Evolutionary conservation across 164 flowering plant genomes (phyloP), one percentile per base, ranked within the genome.

Genomic region (Sedum album): DNA sequence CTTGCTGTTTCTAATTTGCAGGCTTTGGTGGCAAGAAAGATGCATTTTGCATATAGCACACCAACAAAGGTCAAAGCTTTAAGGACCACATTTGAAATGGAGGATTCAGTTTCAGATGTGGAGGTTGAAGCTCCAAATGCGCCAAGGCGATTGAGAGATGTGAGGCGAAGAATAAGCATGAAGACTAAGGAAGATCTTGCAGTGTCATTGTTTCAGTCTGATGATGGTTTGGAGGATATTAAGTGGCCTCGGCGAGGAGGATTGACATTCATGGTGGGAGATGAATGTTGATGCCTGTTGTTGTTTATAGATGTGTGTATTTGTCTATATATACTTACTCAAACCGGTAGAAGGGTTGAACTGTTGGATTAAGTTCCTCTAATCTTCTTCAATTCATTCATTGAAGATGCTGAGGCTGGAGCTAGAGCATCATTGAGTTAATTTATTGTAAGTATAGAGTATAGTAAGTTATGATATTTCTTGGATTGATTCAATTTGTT

Each of bases 111-210:
- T 0, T 26, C 35, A 30, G 65, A 1, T 31, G 65, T 2, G 35
- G 84, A 83, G 20, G 33, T 68, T 31, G 84, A 87, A 70, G 76
- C 85, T 33, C 91, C 91, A 1, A 73, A 79, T 73, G 92, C 90
- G 35, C 92, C 92, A 2, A 82, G 39, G 60, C 83, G 76, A 23
- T 14, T 9, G 10, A 74, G 80, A 70, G 9, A 10, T 35, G 21
- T 2, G 21, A 68, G 73, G 72, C 55, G 78, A 0, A 68, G 80
- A 17, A 21, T 84, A 8, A 76, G 57, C 38, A 25, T 73, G 51
- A 82, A 79, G 77, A 77, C 74, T 20, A 76, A 83, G 6, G 66
- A 77, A 0, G 81, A 76, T 31, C 80, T 88, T 31, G 66, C 85
- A 11, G 83, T 83, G 20, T 6, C 38, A 62, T 11, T 62, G 65